Conservation (phyloP, 805 yeast genomes). For the Kluyveromyces siamensis region DNA sequence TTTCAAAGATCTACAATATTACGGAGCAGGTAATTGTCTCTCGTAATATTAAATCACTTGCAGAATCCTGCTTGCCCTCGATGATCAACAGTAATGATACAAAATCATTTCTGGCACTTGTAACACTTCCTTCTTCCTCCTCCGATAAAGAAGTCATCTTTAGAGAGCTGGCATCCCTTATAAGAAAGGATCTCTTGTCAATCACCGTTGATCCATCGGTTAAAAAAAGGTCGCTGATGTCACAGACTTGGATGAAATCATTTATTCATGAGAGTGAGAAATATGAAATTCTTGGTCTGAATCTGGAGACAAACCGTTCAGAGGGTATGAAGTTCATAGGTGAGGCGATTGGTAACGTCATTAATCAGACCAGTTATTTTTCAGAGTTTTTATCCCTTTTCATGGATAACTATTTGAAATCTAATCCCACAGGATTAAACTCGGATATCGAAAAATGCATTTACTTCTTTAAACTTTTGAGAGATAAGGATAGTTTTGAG, state of each 20-base stretch:
- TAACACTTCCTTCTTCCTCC: constrained; percentile 1
- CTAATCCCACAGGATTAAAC: constrained; percentile 29
- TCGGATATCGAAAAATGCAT: constrained; percentile 35
- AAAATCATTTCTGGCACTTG: constrained; percentile 1
- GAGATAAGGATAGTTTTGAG: constrained; percentile 82
- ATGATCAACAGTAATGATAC: constrained; percentile 1
- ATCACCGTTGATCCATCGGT: constrained; percentile 8
- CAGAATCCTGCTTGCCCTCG: background rate
- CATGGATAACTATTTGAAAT: constrained; percentile 47
- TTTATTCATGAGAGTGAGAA: constrained; percentile 44
- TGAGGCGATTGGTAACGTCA: constrained; percentile 50
- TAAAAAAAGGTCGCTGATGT: constrained; percentile 38
- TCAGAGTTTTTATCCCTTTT: constrained; percentile 50
- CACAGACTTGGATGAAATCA: constrained; percentile 59
- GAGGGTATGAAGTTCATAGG: constrained; percentile 47
- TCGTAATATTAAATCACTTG: constrained; percentile 6
- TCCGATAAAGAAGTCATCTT: constrained; percentile 4
- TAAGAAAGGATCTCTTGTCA: constrained; percentile 11
- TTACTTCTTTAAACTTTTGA: constrained; percentile 53
- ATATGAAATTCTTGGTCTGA: constrained; percentile 38
- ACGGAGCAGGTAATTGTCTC: constrained; percentile 18
- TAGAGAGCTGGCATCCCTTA: constrained; percentile 6
- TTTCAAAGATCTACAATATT: constrained; percentile 12
- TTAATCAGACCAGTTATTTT: constrained; percentile 40
- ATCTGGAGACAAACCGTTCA: constrained; percentile 41